Percentiles rank a stretch among this genome's conserved stretches.
phyloP scores from a whole-genome alignment of 2,329 filamentous ascomycete genomes.

The Neofusicoccum sp. region DNA sequence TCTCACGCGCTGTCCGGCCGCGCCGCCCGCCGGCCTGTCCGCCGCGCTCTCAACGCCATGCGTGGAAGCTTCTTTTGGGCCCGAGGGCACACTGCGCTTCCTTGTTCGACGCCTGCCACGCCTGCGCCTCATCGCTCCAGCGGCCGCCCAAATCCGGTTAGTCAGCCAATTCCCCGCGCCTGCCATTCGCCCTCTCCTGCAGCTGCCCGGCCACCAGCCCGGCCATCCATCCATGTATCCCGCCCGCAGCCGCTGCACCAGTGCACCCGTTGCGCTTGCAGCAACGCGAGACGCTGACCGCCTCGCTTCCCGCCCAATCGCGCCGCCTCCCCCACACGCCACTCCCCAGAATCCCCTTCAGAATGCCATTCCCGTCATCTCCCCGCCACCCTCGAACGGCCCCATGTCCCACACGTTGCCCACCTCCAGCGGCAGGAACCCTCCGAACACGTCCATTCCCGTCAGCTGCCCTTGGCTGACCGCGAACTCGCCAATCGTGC shows the following conservation, averaged over 20 bases:
- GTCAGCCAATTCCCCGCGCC: not conserved
- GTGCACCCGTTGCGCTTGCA: not conserved
- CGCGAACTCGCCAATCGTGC: constrained; percentile 49
- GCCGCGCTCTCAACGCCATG: not conserved
- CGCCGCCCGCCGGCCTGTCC: not conserved
- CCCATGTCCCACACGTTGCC: constrained; percentile 26
- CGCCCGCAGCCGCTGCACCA: not conserved
- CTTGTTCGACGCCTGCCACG: not conserved
- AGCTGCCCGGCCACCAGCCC: not conserved
- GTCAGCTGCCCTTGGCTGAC: constrained; percentile 38
- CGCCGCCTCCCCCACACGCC: not conserved
- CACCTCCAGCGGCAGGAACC: constrained; percentile 39
- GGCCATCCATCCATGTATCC: not conserved
- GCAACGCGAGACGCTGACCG: not conserved
- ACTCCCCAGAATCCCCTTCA: not conserved
- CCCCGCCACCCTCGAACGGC: constrained; percentile 12
- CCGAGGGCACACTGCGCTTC: not conserved
- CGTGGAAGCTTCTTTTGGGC: not conserved
- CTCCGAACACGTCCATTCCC: constrained; percentile 26
- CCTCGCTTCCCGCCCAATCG: not conserved
- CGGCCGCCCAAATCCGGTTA: not conserved
- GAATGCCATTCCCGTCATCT: constrained; percentile 16
- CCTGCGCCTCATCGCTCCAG: not conserved
- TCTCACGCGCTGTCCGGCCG: not conserved
- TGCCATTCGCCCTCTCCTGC: not conserved